phyloP scores from a whole-genome alignment of 192 early-diverging fungal species.

The Kickxella alabastrina region DNA sequence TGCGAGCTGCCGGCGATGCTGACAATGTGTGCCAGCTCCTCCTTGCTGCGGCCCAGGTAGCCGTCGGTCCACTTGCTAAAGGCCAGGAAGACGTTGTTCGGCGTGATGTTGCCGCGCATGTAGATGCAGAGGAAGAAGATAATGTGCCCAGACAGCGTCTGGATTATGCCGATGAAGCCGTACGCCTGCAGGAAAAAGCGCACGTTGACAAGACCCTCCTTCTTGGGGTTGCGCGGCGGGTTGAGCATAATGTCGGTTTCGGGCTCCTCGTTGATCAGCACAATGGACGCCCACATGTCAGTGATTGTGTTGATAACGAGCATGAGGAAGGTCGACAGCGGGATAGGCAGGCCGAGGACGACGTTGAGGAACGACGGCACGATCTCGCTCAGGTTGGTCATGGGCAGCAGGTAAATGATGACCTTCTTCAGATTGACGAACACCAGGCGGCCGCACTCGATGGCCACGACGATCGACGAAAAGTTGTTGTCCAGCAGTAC shows the following conservation, averaged over 20 bases:
- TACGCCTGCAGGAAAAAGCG: slow-evolving; percentile 73
- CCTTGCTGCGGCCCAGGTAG: slow-evolving; percentile 51
- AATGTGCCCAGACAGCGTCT: slow-evolving; percentile 61
- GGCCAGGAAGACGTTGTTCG: slow-evolving; percentile 53
- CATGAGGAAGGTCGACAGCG: slow-evolving; percentile 77
- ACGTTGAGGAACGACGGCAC: slow-evolving; percentile 73
- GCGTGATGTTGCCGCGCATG: slow-evolving; percentile 55
- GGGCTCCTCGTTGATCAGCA: slow-evolving; percentile 73
- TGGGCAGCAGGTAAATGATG: slow-evolving; percentile 76
- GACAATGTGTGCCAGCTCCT: slow-evolving; percentile 47
- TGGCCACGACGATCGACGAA: slow-evolving; percentile 63
- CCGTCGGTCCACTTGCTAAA: slow-evolving; percentile 58
- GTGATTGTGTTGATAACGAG: slow-evolving; percentile 66
- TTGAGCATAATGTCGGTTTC: slow-evolving; percentile 70
- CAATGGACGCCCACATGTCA: slow-evolving; percentile 59
- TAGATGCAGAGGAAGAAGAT: slow-evolving; percentile 73
- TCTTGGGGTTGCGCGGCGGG: slow-evolving; percentile 66
- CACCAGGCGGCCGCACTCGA: slow-evolving; percentile 76
- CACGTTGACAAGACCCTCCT: slow-evolving; percentile 62
- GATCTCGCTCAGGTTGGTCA: slow-evolving; percentile 72
- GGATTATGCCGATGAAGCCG: slow-evolving; percentile 69
- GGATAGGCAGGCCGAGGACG: slow-evolving; percentile 75
- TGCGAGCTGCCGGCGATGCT: slow-evolving; percentile 21
- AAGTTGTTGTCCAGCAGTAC: slow-evolving; percentile 65
- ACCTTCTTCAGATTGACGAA: slow-evolving; percentile 90